Conservation (phyloP, 192 early-diverging fungal species). For the Phlyctochytrium bullatum region DNA sequence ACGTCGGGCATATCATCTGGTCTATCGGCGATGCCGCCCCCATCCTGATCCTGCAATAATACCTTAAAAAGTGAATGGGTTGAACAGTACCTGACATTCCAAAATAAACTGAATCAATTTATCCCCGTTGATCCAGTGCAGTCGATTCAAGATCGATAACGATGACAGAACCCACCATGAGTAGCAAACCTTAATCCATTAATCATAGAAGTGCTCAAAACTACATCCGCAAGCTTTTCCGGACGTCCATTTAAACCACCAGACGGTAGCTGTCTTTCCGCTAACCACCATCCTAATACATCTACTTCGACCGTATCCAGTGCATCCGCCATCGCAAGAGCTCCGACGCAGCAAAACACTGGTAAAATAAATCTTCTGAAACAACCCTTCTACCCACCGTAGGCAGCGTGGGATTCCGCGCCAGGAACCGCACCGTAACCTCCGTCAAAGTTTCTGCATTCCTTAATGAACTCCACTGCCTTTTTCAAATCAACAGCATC, state of each 20-base stretch:
- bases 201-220: slow-evolving; percentile 5
- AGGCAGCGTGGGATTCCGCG: slow-evolving; percentile 88
- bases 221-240: slow-evolving; percentile 92
- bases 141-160: slow-evolving; percentile 71
- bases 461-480: slow-evolving; percentile 67
- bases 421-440: slow-evolving; percentile 89
- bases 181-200: slow-evolving; percentile 73
- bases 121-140: slow-evolving; percentile 82
- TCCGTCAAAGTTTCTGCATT: slow-evolving; percentile 94
- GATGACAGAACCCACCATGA: slow-evolving; percentile 98
- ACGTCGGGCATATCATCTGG: slow-evolving; percentile 90
- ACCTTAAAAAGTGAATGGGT: slow-evolving; percentile 4
- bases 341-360: slow-evolving; percentile 91
- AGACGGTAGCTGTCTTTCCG: slow-evolving; percentile 85
- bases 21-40: slow-evolving; percentile 92
- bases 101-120: slow-evolving; percentile 80
- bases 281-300: slow-evolving; percentile 87
- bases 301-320: slow-evolving; percentile 81
- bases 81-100: slow-evolving; percentile 56
- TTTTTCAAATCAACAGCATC: slow-evolving; percentile 62
- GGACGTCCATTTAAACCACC: slow-evolving; percentile 96
- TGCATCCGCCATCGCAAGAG: slow-evolving; percentile 75
- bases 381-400: too few relatives aligned
- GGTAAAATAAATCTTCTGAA: slow-evolving; percentile 4
- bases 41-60: slow-evolving; percentile 61